phyloP scores from a whole-genome alignment of 305 asterid species.

The Coffea humblotiana region DNA sequence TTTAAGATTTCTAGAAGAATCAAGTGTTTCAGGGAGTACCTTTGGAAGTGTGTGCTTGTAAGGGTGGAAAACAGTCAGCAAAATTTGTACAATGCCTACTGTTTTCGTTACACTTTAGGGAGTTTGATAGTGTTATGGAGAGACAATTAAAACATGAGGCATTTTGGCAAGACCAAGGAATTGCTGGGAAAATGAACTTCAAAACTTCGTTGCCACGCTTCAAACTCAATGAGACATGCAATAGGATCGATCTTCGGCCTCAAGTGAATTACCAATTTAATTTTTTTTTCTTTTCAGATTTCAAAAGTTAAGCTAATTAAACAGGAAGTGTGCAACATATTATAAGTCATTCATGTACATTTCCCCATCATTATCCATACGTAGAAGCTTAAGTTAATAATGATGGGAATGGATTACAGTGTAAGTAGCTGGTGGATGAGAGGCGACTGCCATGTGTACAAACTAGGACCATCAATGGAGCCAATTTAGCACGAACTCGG shows the following conservation, averaged over 20 bases:
- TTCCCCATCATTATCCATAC: no score
- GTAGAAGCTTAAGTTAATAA: no score
- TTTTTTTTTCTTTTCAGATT: neutral
- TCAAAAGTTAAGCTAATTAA: neutral
- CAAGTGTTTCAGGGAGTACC: neutral
- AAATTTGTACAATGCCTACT: neutral
- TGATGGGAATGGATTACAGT: no score
- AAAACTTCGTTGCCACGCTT: no score
- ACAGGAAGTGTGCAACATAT: no score
- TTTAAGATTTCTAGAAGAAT: slow-evolving; percentile 3
- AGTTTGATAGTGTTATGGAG: no score
- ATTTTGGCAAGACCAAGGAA: neutral
- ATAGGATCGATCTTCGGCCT: neutral
- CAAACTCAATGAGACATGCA: neutral
- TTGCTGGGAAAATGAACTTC: neutral
- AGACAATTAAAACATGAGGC: neutral
- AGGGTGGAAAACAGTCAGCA: neutral
- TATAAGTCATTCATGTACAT: no score
- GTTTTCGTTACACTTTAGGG: no score
- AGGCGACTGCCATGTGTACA: no score
- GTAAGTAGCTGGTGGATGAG: no score
- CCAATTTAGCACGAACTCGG: no score
- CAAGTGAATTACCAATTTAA: neutral
- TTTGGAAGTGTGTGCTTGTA: neutral
- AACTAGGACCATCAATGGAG: no score